These are phyloP conservation scores for Arabis alpina DNA, from an alignment of 345 rosid species.

Conservation along the genomic window DNA sequence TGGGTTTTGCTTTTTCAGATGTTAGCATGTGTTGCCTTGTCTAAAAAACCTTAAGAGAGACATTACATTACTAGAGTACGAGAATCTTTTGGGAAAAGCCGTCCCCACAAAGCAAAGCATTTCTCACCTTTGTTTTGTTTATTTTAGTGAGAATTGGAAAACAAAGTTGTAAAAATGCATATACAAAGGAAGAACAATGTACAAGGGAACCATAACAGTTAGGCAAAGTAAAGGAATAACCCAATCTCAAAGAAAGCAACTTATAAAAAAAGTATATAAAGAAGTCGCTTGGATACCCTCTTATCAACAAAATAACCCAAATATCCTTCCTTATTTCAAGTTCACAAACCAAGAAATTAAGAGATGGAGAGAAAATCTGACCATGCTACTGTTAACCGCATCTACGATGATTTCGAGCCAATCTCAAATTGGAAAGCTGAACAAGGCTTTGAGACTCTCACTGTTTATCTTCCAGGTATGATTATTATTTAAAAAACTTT, in stretches of 20 bases:
- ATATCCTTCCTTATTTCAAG: constrained; percentile 13
- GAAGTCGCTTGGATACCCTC: constrained; percentile 1
- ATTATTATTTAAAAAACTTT: constrained; percentile 13
- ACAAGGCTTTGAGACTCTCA: constrained; percentile 40
- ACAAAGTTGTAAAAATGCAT: constrained; percentile 16
- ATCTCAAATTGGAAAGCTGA: constrained; percentile 41
- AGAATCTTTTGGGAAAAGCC: background rate
- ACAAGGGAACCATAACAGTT: constrained; percentile 22
- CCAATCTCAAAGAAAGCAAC: constrained; percentile 31
- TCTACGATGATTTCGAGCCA: constrained; percentile 48
- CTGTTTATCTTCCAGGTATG: constrained; percentile 45
- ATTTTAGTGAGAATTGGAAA: constrained; percentile 1
- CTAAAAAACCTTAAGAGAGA: too few relatives aligned
- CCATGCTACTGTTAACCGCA: constrained; percentile 24
- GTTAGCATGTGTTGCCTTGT: too few relatives aligned
- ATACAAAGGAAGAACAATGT: constrained; percentile 22
- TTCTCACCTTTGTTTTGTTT: background rate
- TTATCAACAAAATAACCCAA: constrained; percentile 32
- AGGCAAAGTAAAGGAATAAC: constrained; percentile 44
- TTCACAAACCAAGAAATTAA: constrained; percentile 19
- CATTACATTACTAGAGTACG: too few relatives aligned
- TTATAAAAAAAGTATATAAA: constrained; percentile 28
- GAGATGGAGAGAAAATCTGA: constrained; percentile 37
- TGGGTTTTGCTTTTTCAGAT: too few relatives aligned
- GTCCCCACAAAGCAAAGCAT: constrained; percentile 37